A percentile compares a stretch with the other conserved stretches of the same genome.
Evolutionary conservation across 441 rosid species (phyloP).

Genomic region (Daphne laureola): DNA sequence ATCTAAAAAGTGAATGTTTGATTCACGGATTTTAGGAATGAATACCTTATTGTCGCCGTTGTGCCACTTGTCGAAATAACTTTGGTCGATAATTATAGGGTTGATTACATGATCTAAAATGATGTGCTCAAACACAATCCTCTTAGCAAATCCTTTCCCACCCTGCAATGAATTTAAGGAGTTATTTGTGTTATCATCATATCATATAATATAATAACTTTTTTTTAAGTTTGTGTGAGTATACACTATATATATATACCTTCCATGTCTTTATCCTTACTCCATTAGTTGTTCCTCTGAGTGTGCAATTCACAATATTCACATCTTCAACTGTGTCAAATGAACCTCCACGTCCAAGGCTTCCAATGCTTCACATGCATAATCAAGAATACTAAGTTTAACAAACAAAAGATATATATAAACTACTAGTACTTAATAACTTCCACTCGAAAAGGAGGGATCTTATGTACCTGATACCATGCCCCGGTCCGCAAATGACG

Average conservation of each 20-base stretch:
- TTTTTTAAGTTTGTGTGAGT: too few species aligned
- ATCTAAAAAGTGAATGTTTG: too few species aligned
- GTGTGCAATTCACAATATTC: conserved; percentile 21
- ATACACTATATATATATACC: too few species aligned
- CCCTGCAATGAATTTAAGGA: conserved; percentile 7
- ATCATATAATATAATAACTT: too few species aligned
- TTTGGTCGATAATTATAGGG: conserved; percentile 31
- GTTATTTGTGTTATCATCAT: too few species aligned
- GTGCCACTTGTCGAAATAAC: conserved; percentile 17
- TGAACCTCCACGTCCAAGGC: conserved; percentile 24
- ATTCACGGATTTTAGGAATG: too few species aligned
- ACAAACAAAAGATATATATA: too few species aligned
- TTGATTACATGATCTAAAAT: conserved; percentile 12
- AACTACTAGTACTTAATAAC: too few species aligned
- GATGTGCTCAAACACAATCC: conserved; percentile 24
- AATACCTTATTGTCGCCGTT: conserved; percentile 5
- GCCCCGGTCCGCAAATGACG: conserved; percentile 32
- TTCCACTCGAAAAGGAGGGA: too few species aligned
- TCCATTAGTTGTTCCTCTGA: conserved; percentile 20
- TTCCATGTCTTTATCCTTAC: conserved; percentile 25
- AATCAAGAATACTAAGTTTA: too few species aligned
- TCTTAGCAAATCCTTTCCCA: conserved; percentile 25
- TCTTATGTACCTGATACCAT: conserved; percentile 28
- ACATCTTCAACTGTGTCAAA: conserved; percentile 29
- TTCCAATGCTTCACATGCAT: conserved; percentile 28